Percentiles rank a stretch among this genome's conserved stretches.
Evolutionary conservation across 768 basidiomycete species (phyloP).

Genomic region (Terana coerulea): DNA sequence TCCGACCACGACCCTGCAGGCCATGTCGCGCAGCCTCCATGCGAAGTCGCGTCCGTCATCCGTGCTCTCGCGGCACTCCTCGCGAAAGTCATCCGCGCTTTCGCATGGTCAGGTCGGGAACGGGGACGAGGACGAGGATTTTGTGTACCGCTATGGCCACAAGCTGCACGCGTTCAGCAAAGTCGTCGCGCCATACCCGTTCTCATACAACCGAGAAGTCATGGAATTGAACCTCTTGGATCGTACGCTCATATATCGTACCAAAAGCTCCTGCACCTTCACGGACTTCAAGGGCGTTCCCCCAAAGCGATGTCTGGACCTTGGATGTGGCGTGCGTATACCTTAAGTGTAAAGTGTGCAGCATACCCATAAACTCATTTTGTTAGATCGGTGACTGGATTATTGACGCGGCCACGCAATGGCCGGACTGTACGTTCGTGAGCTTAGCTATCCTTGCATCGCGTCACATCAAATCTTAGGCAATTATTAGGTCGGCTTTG

Average conservation of each 20-base stretch:
- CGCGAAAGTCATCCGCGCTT: constrained; percentile 31
- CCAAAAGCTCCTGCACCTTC: constrained; percentile 49
- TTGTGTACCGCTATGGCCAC: constrained; percentile 55
- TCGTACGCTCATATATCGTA: constrained; percentile 29
- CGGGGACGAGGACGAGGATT: too few species aligned
- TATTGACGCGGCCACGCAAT: constrained; percentile 66
- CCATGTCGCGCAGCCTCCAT: constrained; percentile 7
- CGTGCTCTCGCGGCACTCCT: constrained; percentile 15
- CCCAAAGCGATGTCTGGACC: constrained; percentile 56
- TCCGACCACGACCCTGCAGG: not conserved
- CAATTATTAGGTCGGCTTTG: constrained; percentile 71
- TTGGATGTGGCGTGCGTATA: constrained; percentile 67
- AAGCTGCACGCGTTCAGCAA: constrained; percentile 62
- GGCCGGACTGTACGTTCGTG: constrained; percentile 65
- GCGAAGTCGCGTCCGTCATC: constrained; percentile 6
- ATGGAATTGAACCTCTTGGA: constrained; percentile 46
- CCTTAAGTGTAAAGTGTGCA: not conserved
- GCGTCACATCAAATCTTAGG: too few species aligned
- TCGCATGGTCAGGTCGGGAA: constrained; percentile 24
- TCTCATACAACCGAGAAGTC: constrained; percentile 63
- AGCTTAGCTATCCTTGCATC: constrained; percentile 15
- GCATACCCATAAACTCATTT: constrained; percentile 1
- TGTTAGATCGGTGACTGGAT: constrained; percentile 63
- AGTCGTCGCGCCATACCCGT: constrained; percentile 75
- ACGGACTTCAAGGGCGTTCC: constrained; percentile 46